Evolutionary conservation across 2,329 filamentous ascomycete genomes (phyloP).

Genomic region (Pseudonectria buxi): DNA sequence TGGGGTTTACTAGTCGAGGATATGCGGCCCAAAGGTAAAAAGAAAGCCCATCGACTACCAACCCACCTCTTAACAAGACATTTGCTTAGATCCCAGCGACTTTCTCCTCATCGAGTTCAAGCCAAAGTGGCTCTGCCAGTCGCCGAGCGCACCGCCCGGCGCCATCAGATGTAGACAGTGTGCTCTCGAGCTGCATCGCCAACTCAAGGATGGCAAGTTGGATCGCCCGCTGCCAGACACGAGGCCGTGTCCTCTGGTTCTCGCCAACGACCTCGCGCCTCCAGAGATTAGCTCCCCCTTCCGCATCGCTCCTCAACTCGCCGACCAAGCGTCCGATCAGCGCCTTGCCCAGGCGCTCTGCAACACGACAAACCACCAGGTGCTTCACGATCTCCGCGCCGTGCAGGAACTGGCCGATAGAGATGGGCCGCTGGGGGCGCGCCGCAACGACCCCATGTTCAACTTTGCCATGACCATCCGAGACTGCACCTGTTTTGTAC

Average conservation of each 20-base stretch:
- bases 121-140: conserved; percentile 77
- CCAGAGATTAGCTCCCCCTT: conserved; percentile 37
- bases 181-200: conserved; percentile 42
- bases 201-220: conserved; percentile 25
- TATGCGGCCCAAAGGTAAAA: conserved; percentile 45
- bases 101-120: conserved; percentile 63
- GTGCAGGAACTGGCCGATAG: conserved; percentile 38
- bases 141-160: conserved; percentile 58
- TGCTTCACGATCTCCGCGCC: conserved; percentile 28
- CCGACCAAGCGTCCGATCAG: conserved; percentile 24
- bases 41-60: background rate
- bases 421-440: conserved; percentile 35
- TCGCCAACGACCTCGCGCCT: conserved; percentile 46
- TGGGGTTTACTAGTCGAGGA: conserved; percentile 68
- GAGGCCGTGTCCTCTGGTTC: conserved; percentile 58
- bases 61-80: too few relatives aligned
- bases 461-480: conserved; percentile 71
- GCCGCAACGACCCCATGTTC: conserved; percentile 41
- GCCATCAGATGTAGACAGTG: conserved; percentile 69
- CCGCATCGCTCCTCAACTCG: conserved; percentile 30
- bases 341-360: conserved; percentile 18
- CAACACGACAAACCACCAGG: conserved; percentile 26
- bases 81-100: conserved; percentile 25
- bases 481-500: conserved; percentile 70
- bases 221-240: conserved; percentile 29